phyloP scores from a whole-genome alignment of 257 asterid species.

The Datura wrightii region DNA sequence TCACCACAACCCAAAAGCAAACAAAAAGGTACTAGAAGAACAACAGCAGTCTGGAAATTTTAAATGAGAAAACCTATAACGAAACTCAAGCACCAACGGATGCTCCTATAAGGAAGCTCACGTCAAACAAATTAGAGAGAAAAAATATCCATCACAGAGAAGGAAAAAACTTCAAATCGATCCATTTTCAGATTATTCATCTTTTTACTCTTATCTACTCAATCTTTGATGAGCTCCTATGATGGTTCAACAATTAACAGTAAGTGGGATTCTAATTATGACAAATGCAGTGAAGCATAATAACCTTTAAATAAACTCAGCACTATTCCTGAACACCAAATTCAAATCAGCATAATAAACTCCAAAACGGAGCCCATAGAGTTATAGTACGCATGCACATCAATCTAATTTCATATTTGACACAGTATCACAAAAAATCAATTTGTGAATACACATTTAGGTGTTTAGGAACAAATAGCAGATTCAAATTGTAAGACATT shows the following conservation, averaged over 20 bases:
- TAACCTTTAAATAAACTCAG: background rate
- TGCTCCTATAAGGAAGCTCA: background rate
- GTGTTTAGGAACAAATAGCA: background rate
- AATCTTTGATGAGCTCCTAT: background rate
- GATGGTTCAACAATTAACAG: background rate
- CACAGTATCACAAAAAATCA: background rate
- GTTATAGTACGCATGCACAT: background rate
- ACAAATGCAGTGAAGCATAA: background rate
- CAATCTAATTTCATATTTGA: background rate
- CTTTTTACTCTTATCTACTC: background rate
- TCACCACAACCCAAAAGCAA: constrained; percentile 25
- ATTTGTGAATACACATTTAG: background rate
- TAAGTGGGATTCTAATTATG: background rate
- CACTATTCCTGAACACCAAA: background rate
- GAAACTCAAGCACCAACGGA: background rate
- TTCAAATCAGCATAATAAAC: background rate
- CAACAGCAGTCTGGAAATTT: background rate
- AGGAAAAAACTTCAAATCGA: background rate
- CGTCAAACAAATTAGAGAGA: background rate
- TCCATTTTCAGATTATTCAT: constrained; percentile 22
- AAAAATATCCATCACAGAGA: background rate
- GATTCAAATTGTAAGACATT: background rate
- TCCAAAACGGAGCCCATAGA: background rate
- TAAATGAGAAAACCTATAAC: background rate
- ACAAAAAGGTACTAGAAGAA: background rate